Conservation (phyloP, 2,329 filamentous ascomycete genomes). For the Coniochaeta sp. region DNA sequence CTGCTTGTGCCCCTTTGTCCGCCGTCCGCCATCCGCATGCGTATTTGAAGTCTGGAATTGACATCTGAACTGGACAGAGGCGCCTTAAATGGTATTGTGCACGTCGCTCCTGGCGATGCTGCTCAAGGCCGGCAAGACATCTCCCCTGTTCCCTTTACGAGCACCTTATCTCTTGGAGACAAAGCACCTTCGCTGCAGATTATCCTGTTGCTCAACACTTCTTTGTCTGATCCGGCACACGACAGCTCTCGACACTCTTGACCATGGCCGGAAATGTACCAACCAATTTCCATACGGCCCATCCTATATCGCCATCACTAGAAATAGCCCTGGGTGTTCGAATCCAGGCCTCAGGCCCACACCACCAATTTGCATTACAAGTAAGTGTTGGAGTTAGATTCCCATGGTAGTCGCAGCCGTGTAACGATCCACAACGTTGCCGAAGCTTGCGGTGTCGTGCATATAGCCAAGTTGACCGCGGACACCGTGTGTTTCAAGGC, state of each 20-base stretch:
- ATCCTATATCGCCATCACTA: not conserved
- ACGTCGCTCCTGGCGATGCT: not conserved
- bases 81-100: not conserved
- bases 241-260: too few species aligned
- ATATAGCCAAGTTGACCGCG: constrained; percentile 5
- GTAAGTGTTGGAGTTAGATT: not conserved
- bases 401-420: not conserved
- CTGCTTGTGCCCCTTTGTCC: not conserved
- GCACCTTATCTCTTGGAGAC: not conserved
- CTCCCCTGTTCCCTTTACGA: not conserved
- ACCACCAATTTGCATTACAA: not conserved
- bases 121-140: not conserved
- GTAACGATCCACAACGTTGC: constrained; percentile 2
- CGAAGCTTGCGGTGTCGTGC: constrained; percentile 3
- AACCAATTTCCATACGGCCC: not conserved
- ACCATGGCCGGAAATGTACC: not conserved
- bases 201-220: not conserved
- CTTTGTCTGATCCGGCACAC: not conserved
- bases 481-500: constrained; percentile 5
- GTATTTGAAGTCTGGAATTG: not conserved
- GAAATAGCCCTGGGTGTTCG: not conserved
- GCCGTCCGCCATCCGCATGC: not conserved
- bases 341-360: not conserved
- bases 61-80: not conserved
- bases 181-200: not conserved